These are phyloP conservation scores for Porodaedalea pini DNA, from an alignment of 1,284 basidiomycete species.

Conservation along the genomic window DNA sequence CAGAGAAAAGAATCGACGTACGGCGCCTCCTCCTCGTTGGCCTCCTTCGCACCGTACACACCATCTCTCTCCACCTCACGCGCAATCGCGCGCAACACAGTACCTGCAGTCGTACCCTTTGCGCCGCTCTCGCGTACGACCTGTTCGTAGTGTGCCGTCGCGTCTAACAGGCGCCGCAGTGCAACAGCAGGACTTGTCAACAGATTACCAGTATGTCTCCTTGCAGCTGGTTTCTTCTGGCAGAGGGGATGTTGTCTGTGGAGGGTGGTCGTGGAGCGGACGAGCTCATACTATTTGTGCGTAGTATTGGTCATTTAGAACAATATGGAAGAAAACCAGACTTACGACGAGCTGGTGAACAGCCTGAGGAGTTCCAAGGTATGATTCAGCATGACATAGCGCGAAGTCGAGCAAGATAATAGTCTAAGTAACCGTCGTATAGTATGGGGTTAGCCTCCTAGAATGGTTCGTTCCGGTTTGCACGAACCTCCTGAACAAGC, in stretches of 20 bases:
- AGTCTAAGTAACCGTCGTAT: conserved; percentile 33
- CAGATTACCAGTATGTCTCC: conserved; percentile 21
- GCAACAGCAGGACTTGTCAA: conserved; percentile 35
- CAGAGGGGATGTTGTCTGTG: conserved; percentile 45
- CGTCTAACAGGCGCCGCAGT: conserved; percentile 41
- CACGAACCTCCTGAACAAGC: conserved; percentile 48
- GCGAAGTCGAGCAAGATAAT: conserved; percentile 49
- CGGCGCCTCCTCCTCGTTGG: conserved; percentile 41
- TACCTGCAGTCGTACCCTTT: conserved; percentile 43
- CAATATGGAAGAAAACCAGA: conserved; percentile 7
- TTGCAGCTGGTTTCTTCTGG: conserved; percentile 26
- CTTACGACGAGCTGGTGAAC: conserved; percentile 60
- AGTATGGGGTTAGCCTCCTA: not conserved
- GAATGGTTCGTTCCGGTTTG: too few species aligned
- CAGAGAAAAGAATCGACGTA: conserved; percentile 33
- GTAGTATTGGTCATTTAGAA: too few species aligned
- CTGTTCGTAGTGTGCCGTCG: conserved; percentile 47
- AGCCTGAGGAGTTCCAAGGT: conserved; percentile 48
- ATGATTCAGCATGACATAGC: conserved; percentile 44
- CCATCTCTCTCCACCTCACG: conserved; percentile 53
- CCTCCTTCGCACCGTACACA: conserved; percentile 39
- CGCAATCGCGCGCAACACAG: conserved; percentile 39
- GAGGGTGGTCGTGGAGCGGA: conserved; percentile 47
- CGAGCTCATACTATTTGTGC: conserved; percentile 53
- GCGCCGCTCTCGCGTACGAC: conserved; percentile 40